Percentiles rank a stretch among this genome's conserved stretches.
phyloP scores from a whole-genome alignment of 169 alveolate genomes.

The Plasmodium gaboni region DNA sequence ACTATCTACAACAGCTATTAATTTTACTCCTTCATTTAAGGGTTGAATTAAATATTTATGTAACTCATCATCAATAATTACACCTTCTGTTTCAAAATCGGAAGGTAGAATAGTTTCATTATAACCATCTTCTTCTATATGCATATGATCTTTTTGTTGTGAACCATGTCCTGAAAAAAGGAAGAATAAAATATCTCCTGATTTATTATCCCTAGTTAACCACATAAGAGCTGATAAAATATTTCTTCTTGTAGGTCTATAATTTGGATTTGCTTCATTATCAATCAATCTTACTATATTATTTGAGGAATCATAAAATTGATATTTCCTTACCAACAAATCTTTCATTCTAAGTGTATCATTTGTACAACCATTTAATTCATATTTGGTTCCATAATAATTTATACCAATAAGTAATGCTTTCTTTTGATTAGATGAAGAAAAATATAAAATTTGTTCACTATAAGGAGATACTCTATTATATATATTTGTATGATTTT shows the following conservation, averaged over 20 bases:
- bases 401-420: conserved; percentile 85
- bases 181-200: conserved; percentile 84
- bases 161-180: conserved; percentile 84
- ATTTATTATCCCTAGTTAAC: conserved; percentile 74
- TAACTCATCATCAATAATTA: conserved; percentile 78
- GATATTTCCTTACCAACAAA: conserved; percentile 65
- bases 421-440: conserved; percentile 44
- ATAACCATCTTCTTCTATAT: conserved; percentile 79
- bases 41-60: conserved; percentile 71
- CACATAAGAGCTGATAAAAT: conserved; percentile 71
- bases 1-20: conserved; percentile 83
- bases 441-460: conserved; percentile 28
- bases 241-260: conserved; percentile 56
- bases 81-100: conserved; percentile 74
- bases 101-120: conserved; percentile 84
- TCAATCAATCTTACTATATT: conserved; percentile 44
- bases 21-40: conserved; percentile 76
- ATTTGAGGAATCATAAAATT: conserved; percentile 56
- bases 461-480: conserved; percentile 32
- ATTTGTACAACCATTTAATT: conserved; percentile 82
- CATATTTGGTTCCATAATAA: conserved; percentile 79
- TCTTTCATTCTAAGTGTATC: conserved; percentile 79
- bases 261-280: conserved; percentile 33
- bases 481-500: neutral
- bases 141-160: conserved; percentile 54